phyloP scores from a whole-genome alignment of 495 filamentous ascomycete species.

The Jackrogersella multiformis region DNA sequence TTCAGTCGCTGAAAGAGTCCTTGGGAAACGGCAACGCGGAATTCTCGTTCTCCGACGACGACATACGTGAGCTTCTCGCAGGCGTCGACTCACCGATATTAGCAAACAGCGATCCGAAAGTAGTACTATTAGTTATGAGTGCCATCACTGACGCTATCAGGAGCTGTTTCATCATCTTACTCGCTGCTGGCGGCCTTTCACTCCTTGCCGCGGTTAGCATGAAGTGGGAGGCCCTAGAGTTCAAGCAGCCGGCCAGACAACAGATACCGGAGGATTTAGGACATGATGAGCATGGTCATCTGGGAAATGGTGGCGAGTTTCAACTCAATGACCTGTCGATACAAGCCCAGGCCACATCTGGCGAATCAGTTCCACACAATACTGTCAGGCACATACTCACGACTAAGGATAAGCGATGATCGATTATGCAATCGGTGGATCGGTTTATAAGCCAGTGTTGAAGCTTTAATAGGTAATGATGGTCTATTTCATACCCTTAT shows the following conservation, averaged over 20 bases:
- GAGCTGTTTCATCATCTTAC: conserved; percentile 5
- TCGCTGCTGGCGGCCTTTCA: conserved; percentile 7
- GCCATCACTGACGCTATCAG: conserved; percentile 17
- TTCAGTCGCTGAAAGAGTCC: conserved; percentile 44
- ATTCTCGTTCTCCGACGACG: conserved; percentile 29
- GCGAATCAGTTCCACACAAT: background rate
- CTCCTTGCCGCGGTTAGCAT: conserved; percentile 19
- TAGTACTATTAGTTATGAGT: conserved; percentile 2
- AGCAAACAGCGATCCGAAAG: conserved; percentile 28
- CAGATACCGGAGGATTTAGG: background rate
- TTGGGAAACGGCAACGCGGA: conserved; percentile 46
- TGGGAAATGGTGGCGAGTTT: conserved; percentile 2
- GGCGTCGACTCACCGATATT: conserved; percentile 55
- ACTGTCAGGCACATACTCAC: background rate
- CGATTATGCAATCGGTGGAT: background rate
- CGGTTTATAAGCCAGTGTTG: background rate
- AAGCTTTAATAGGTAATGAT: background rate
- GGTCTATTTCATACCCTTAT: background rate
- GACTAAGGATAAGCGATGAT: background rate
- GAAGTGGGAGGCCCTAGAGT: conserved; percentile 26
- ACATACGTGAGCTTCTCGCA: conserved; percentile 56
- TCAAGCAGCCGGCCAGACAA: background rate
- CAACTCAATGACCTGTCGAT: conserved; percentile 4
- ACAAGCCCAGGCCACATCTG: background rate
- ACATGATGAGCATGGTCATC: background rate